Evolutionary conservation across 495 filamentous ascomycete genomes (phyloP).

Genomic region (Penicillium dipodomyicola): DNA sequence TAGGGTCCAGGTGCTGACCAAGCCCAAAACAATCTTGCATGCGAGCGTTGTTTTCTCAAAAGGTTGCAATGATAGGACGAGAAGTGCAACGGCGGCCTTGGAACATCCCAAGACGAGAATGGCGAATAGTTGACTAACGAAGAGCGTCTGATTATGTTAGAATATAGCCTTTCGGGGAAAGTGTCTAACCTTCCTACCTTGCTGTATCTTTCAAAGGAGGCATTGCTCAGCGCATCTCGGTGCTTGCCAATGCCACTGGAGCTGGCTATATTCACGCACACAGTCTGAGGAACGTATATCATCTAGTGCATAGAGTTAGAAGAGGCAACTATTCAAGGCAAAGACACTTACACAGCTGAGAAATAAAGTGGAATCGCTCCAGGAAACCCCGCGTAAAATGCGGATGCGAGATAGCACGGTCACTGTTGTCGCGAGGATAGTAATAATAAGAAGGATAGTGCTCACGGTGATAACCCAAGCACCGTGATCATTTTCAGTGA

Average conservation of each 20-base stretch:
- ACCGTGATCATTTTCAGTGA: slow-evolving; percentile 12
- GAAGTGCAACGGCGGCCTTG: slow-evolving; percentile 15
- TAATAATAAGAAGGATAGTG: slow-evolving; percentile 15
- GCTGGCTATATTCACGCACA: slow-evolving; percentile 14
- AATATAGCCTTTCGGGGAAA: too few species aligned
- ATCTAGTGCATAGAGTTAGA: background rate
- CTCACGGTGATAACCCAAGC: slow-evolving; percentile 17
- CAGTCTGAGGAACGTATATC: slow-evolving; percentile 9
- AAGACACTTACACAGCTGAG: slow-evolving; percentile 6
- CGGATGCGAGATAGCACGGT: slow-evolving; percentile 11
- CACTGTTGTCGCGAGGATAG: slow-evolving; percentile 8
- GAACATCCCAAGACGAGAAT: slow-evolving; percentile 16
- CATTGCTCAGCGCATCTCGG: background rate
- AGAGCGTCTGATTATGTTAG: slow-evolving; percentile 1
- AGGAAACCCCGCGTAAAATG: slow-evolving; percentile 3
- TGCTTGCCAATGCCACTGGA: slow-evolving; percentile 12
- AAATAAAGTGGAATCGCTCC: slow-evolving; percentile 7
- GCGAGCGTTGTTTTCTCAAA: slow-evolving; percentile 9
- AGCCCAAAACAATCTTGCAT: slow-evolving; percentile 6
- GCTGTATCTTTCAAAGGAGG: slow-evolving; percentile 8
- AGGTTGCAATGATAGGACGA: slow-evolving; percentile 15
- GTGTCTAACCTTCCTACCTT: background rate
- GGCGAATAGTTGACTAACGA: slow-evolving; percentile 12
- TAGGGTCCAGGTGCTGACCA: slow-evolving; percentile 7
- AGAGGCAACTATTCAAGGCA: background rate